A percentile compares a stretch with the other conserved stretches of the same genome.
Evolutionary conservation across 1,284 basidiomycete species (phyloP).

Genomic region (Pyrrhoderma lamaoense): DNA sequence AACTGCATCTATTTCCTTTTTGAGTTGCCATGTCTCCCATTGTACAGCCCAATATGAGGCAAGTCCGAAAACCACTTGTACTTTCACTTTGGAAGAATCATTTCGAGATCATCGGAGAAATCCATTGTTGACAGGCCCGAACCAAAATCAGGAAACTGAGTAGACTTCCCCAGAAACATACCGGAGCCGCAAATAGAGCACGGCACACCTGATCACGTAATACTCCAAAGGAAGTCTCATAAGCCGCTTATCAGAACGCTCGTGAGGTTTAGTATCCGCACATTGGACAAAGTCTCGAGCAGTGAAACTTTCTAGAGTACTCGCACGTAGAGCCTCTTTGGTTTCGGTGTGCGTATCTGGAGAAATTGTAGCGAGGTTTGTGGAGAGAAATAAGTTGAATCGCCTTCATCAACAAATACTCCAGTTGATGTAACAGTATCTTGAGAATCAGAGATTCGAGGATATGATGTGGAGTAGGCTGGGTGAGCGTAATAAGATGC

Average conservation of each 20-base stretch:
- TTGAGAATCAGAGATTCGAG: too few relatives aligned
- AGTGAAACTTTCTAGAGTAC: constrained; percentile 9
- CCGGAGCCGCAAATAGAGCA: not conserved
- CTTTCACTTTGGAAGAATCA: constrained; percentile 1
- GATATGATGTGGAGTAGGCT: not conserved
- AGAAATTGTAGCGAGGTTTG: not conserved
- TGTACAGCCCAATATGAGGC: constrained; percentile 18
- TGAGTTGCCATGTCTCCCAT: constrained; percentile 19
- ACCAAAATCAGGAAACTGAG: too few relatives aligned
- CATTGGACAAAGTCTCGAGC: constrained; percentile 3
- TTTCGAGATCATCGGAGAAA: not conserved
- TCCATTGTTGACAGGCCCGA: not conserved
- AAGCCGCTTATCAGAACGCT: constrained; percentile 8
- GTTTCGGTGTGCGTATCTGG: constrained; percentile 7
- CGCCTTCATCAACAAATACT: not conserved
- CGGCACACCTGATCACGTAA: constrained; percentile 4
- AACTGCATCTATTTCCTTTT: not conserved
- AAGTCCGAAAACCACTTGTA: constrained; percentile 7
- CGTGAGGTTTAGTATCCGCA: constrained; percentile 8
- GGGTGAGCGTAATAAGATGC: constrained; percentile 13
- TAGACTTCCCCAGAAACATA: too few relatives aligned
- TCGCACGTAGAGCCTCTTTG: not conserved
- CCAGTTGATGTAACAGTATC: too few relatives aligned
- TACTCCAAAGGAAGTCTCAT: constrained; percentile 1
- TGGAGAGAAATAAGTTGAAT: not conserved